Percentiles rank a stretch among this genome's conserved stretches.
Conservation (phyloP, 2,329 filamentous ascomycete genomes). For the Ascochyta rabiei region DNA sequence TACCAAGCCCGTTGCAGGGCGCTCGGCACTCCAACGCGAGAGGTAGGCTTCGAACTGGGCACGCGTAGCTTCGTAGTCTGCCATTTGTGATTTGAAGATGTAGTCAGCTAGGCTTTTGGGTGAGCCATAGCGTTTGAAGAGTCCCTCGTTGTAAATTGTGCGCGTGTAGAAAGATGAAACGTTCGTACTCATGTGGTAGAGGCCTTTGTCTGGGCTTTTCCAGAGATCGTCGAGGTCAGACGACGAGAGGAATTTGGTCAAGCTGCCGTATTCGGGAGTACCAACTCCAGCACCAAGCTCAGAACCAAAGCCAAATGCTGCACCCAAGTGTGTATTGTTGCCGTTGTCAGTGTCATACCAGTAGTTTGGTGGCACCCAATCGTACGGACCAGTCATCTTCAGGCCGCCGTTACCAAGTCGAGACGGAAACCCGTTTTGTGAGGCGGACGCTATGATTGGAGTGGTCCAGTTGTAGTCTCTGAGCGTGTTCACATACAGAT, state of each 20-base stretch:
- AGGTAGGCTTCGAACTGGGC: constrained; percentile 65
- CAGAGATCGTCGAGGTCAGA: constrained; percentile 63
- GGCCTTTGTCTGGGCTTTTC: constrained; percentile 58
- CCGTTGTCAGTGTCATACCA: constrained; percentile 63
- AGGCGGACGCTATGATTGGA: constrained; percentile 64
- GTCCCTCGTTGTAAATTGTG: constrained; percentile 62
- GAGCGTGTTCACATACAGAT: constrained; percentile 60
- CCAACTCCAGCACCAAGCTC: constrained; percentile 68
- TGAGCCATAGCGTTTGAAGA: constrained; percentile 59
- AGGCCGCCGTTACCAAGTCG: constrained; percentile 63
- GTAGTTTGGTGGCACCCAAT: constrained; percentile 70
- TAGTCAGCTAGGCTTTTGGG: constrained; percentile 63
- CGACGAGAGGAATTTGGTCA: constrained; percentile 60
- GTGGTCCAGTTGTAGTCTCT: constrained; percentile 60
- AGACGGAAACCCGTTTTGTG: constrained; percentile 60
- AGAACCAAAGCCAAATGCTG: constrained; percentile 68
- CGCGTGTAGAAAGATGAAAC: constrained; percentile 63
- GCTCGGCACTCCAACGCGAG: constrained; percentile 56
- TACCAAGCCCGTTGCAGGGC: constrained; percentile 65
- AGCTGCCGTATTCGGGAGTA: constrained; percentile 62
- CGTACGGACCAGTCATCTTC: constrained; percentile 71
- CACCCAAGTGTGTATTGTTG: constrained; percentile 56
- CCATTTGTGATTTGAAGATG: constrained; percentile 64
- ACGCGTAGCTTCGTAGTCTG: constrained; percentile 68
- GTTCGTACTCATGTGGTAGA: constrained; percentile 66